A percentile compares a stretch with the other conserved stretches of the same genome.
These are phyloP conservation scores for Metschnikowia continentalis DNA, from an alignment of 805 yeast genomes.

Conservation along the genomic window DNA sequence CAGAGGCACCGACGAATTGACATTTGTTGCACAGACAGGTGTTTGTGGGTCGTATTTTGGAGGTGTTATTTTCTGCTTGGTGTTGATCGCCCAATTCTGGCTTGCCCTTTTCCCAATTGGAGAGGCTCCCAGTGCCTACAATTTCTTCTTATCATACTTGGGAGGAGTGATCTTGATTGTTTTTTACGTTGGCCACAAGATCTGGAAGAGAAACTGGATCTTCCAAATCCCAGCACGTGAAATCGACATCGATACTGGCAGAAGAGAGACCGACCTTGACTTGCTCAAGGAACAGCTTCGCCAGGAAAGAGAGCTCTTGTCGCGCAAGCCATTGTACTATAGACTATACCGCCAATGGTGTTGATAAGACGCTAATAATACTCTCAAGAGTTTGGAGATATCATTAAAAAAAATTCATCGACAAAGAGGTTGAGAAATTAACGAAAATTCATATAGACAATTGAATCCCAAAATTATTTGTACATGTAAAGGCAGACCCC, in stretches of 20 bases:
- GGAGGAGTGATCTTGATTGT: conserved; percentile 44
- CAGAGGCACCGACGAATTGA: conserved; percentile 33
- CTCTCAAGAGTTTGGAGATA: no score
- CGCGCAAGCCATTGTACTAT: conserved; percentile 31
- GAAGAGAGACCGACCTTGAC: conserved; percentile 57
- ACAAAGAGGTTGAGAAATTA: not conserved
- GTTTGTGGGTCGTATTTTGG: conserved; percentile 35
- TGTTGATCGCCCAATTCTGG: conserved; percentile 42
- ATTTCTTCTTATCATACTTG: conserved; percentile 43
- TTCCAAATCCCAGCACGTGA: conserved; percentile 42
- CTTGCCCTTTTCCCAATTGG: conserved; percentile 38
- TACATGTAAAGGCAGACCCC: no score
- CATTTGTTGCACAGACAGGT: conserved; percentile 36
- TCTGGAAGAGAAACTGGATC: conserved; percentile 45
- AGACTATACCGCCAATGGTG: conserved; percentile 37
- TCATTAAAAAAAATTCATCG: not conserved
- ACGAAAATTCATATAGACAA: not conserved
- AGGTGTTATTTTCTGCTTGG: conserved; percentile 29
- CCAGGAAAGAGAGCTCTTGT: conserved; percentile 21
- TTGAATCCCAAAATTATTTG: not conserved
- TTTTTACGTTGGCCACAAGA: conserved; percentile 42
- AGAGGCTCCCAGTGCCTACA: conserved; percentile 29
- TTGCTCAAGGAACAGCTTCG: conserved; percentile 41
- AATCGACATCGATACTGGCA: conserved; percentile 61
- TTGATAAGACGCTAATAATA: conserved; percentile 8